Evolutionary conservation across 179 eudicot species (phyloP).

Genomic region (Beta lomatogona): DNA sequence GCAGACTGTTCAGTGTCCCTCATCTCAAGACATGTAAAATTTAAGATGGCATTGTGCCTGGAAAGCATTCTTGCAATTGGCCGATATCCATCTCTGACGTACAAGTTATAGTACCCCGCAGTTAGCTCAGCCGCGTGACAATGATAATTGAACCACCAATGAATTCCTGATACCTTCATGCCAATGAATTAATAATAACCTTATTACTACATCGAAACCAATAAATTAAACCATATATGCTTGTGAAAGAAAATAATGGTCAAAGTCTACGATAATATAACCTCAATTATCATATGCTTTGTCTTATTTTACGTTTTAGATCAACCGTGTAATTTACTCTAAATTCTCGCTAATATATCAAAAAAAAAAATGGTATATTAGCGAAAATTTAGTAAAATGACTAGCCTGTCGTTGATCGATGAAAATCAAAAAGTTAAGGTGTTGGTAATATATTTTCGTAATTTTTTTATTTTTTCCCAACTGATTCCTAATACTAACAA

Average conservation of each 20-base stretch:
- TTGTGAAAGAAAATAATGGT: background rate
- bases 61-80: slow-evolving; percentile 80
- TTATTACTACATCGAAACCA: background rate
- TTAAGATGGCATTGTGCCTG: slow-evolving; percentile 58
- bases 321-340: too few relatives aligned
- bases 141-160: slow-evolving; percentile 75
- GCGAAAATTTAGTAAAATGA: too few relatives aligned
- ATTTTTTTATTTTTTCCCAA: too few relatives aligned
- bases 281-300: too few relatives aligned
- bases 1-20: slow-evolving; percentile 60
- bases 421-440: too few relatives aligned
- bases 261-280: background rate
- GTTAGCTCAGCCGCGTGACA: slow-evolving; percentile 88
- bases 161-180: slow-evolving; percentile 77
- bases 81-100: slow-evolving; percentile 65
- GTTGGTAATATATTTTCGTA: too few relatives aligned
- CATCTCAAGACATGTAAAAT: slow-evolving; percentile 85
- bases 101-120: slow-evolving; percentile 73
- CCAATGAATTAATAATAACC: background rate
- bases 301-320: too few relatives aligned
- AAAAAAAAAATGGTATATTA: too few relatives aligned
- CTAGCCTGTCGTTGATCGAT: too few relatives aligned
- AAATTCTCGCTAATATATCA: too few relatives aligned
- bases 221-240: too few relatives aligned
- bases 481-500: too few relatives aligned